Conservation (phyloP, 2,329 filamentous ascomycete species). For the Cercospora sp. region DNA sequence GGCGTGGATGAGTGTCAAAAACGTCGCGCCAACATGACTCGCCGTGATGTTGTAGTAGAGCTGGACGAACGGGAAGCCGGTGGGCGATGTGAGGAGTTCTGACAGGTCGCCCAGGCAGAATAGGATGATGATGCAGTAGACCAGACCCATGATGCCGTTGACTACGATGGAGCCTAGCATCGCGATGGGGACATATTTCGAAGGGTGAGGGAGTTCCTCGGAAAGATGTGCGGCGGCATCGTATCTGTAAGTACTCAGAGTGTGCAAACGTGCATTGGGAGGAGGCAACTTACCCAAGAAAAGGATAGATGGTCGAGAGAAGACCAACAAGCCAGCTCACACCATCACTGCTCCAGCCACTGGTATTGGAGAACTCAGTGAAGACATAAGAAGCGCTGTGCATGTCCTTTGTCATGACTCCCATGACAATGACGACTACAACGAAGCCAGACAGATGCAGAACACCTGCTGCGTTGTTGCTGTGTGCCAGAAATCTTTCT, state of each 20-base stretch:
- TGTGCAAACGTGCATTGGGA: too few relatives aligned
- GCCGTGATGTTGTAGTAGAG: slow-evolving; percentile 31
- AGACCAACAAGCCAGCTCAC: slow-evolving; percentile 25
- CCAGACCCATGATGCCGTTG: slow-evolving; percentile 25
- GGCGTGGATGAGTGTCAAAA: slow-evolving; percentile 39
- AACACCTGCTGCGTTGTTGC: slow-evolving; percentile 44
- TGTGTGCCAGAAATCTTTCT: slow-evolving; percentile 43
- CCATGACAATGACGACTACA: slow-evolving; percentile 47
- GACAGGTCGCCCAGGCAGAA: slow-evolving; percentile 27
- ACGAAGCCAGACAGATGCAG: slow-evolving; percentile 52
- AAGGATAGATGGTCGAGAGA: slow-evolving; percentile 23
- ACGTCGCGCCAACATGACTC: slow-evolving; percentile 29
- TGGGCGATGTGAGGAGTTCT: slow-evolving; percentile 30
- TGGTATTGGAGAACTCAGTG: slow-evolving; percentile 23
- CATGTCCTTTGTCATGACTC: slow-evolving; percentile 38
- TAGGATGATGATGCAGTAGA: slow-evolving; percentile 24
- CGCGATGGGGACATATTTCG: slow-evolving; percentile 27
- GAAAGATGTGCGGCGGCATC: slow-evolving; percentile 26
- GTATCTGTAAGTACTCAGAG: slow-evolving; percentile 9
- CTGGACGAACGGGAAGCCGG: slow-evolving; percentile 27
- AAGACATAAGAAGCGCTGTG: slow-evolving; percentile 34
- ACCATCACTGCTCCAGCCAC: slow-evolving; percentile 24
- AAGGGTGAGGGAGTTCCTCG: slow-evolving; percentile 29
- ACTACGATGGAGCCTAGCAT: slow-evolving; percentile 29
- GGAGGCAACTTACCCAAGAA: slow-evolving; percentile 25